Evolutionary conservation across 306 rosid genomes (phyloP).

Genomic region (Inga oerstediana): DNA sequence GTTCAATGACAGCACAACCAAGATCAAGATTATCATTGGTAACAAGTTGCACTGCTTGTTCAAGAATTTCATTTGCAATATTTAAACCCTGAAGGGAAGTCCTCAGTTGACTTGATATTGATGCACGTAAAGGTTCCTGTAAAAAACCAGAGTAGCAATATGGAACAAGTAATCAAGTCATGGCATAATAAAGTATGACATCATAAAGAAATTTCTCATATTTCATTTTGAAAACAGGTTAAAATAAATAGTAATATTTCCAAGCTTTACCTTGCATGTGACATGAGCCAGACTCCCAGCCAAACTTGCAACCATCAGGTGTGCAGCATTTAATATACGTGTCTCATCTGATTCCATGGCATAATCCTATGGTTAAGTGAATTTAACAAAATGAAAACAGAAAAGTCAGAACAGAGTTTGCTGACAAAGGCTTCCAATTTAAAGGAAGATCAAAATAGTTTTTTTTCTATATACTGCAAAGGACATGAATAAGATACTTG

Average conservation of each 20-base stretch:
- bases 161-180: constrained; percentile 22
- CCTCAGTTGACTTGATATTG: constrained; percentile 83
- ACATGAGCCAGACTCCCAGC: constrained; percentile 98
- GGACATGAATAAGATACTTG: neutral
- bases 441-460: neutral
- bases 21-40: constrained; percentile 99
- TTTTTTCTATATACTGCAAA: neutral
- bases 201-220: neutral
- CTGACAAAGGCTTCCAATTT: neutral
- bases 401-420: constrained; percentile 1
- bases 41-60: constrained; percentile 92
- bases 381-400: constrained; percentile 24
- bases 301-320: constrained; percentile 97
- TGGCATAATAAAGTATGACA: neutral
- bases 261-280: constrained; percentile 83
- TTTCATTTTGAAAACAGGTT: neutral
- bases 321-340: constrained; percentile 85
- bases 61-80: constrained; percentile 69
- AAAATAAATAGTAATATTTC: neutral
- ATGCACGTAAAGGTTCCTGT: constrained; percentile 87
- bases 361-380: constrained; percentile 51
- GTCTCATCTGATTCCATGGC: constrained; percentile 98
- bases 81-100: constrained; percentile 76
- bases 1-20: constrained; percentile 96
- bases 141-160: constrained; percentile 27